phyloP scores from a whole-genome alignment of 257 asterid genomes.

The Plantago ovata region DNA sequence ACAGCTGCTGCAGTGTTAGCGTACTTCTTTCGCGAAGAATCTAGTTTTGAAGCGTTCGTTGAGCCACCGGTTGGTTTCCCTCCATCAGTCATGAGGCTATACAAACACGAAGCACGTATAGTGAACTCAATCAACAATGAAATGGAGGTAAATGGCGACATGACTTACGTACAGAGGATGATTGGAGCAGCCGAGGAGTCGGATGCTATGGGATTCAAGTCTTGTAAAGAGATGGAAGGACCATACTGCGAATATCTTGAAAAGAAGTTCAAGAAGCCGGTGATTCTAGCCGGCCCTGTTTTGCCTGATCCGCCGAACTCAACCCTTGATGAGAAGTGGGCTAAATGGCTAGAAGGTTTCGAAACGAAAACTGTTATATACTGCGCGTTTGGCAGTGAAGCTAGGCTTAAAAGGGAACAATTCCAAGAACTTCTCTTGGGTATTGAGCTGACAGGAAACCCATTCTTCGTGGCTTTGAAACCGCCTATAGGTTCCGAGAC shows the following conservation, averaged over 20 bases:
- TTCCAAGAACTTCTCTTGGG: constrained; percentile 34
- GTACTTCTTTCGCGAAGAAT: constrained; percentile 34
- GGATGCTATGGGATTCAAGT: constrained; percentile 38
- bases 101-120: constrained; percentile 36
- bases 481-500: constrained; percentile 32
- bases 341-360: constrained; percentile 31
- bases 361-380: constrained; percentile 29
- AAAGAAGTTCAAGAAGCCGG: constrained; percentile 31
- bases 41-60: constrained; percentile 21
- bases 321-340: constrained; percentile 29
- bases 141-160: constrained; percentile 24
- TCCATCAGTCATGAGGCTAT: constrained; percentile 25
- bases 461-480: constrained; percentile 31
- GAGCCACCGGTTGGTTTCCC: constrained; percentile 42
- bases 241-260: constrained; percentile 29
- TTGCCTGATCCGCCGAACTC: constrained; percentile 29
- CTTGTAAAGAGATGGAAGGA: constrained; percentile 44
- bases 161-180: constrained; percentile 30
- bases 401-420: constrained; percentile 24
- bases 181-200: constrained; percentile 20
- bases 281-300: constrained; percentile 42
- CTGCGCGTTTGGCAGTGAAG: constrained; percentile 52
- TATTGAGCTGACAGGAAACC: constrained; percentile 29
- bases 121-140: constrained; percentile 22
- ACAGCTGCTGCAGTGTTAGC: constrained; percentile 34